Evolutionary conservation across 139 green algal genomes (phyloP).

Genomic region (Closterium sp.): DNA sequence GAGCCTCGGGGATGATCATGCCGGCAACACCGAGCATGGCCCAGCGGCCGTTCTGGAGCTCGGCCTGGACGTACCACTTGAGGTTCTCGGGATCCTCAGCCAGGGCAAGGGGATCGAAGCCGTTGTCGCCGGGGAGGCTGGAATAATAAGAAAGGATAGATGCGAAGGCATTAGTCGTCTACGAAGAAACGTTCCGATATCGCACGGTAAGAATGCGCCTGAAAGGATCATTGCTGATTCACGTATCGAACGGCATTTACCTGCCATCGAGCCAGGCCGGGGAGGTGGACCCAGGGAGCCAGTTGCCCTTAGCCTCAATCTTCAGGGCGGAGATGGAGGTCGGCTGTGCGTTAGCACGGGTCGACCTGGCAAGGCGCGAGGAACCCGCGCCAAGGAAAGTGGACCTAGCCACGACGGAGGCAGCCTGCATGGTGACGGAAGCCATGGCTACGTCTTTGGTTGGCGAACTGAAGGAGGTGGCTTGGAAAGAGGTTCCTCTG

Average conservation of each 20-base stretch:
- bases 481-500: neutral
- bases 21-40: conserved; percentile 87
- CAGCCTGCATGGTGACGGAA: conserved; percentile 37
- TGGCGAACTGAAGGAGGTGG: neutral
- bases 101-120: conserved; percentile 89
- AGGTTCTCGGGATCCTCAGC: conserved; percentile 58
- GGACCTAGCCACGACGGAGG: conserved; percentile 1
- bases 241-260: neutral
- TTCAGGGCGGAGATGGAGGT: conserved; percentile 9
- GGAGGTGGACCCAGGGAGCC: conserved; percentile 34
- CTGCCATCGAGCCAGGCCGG: conserved; percentile 49
- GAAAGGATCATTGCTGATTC: neutral
- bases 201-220: neutral
- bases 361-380: neutral
- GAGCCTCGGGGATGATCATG: conserved; percentile 74
- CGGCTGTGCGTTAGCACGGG: conserved; percentile 1
- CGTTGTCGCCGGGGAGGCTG: conserved; percentile 66
- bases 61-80: conserved; percentile 60
- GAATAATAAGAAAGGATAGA: neutral
- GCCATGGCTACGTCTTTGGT: conserved; percentile 26
- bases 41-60: conserved; percentile 77
- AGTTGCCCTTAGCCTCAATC: conserved; percentile 40
- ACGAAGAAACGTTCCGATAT: neutral
- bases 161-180: neutral
- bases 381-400: conserved; percentile 27